These are phyloP conservation scores for Pyrenophora teres DNA, from an alignment of 2,329 filamentous ascomycete genomes.

Conservation along the genomic window DNA sequence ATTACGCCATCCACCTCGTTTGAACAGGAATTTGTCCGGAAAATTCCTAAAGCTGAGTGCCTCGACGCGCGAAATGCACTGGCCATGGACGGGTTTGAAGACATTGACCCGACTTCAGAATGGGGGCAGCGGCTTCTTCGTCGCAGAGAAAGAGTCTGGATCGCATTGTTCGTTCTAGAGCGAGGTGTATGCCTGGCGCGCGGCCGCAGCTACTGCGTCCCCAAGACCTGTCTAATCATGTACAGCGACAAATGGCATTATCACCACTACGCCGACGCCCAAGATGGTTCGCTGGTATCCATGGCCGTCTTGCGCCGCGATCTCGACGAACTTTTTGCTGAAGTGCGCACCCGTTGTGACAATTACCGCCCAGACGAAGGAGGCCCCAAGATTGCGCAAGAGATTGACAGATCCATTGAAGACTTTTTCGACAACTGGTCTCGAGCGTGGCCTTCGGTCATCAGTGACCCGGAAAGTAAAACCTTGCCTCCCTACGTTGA, in stretches of 20 bases:
- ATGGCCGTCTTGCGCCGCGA: constrained; percentile 72
- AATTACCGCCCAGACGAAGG: constrained; percentile 57
- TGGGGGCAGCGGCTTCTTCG: constrained; percentile 66
- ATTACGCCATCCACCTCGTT: constrained; percentile 61
- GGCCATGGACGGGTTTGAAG: constrained; percentile 68
- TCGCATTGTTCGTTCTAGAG: constrained; percentile 73
- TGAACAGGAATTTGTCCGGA: constrained; percentile 52
- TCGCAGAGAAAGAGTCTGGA: constrained; percentile 70
- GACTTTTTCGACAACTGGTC: constrained; percentile 70
- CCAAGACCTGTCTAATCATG: constrained; percentile 67
- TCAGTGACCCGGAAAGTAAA: constrained; percentile 46
- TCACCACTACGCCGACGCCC: constrained; percentile 65
- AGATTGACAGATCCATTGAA: constrained; percentile 59
- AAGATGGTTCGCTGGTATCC: constrained; percentile 72
- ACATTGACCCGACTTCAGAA: constrained; percentile 65
- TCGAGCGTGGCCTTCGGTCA: constrained; percentile 58
- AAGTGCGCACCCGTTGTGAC: constrained; percentile 65
- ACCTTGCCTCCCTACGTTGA: constrained; percentile 74
- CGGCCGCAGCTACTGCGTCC: constrained; percentile 70
- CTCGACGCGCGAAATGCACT: constrained; percentile 70
- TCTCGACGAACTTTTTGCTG: constrained; percentile 63
- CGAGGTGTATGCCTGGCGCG: constrained; percentile 73
- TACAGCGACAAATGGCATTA: constrained; percentile 73
- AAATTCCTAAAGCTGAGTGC: constrained; percentile 67
- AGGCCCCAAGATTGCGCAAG: constrained; percentile 57